phyloP scores from a whole-genome alignment of 2,329 filamentous ascomycete genomes.

The Malbranchea zuffiana region DNA sequence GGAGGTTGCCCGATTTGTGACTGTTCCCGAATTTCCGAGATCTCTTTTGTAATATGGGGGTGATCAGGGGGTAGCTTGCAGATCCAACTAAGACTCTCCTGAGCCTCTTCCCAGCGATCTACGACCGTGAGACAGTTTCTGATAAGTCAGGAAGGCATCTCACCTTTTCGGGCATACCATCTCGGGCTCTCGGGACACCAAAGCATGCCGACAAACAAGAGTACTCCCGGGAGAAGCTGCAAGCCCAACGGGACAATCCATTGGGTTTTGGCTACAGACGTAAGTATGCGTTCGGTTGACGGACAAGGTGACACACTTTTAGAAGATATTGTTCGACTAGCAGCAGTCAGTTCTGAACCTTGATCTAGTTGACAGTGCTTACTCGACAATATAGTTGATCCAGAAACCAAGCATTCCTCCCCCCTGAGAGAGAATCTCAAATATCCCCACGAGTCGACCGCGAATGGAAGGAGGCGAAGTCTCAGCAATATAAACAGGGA shows the following conservation, averaged over 20 bases:
- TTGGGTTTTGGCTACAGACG: constrained; percentile 44
- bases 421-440: constrained; percentile 47
- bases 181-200: constrained; percentile 56
- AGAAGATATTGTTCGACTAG: neutral
- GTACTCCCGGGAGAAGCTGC: constrained; percentile 31
- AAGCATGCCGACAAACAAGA: constrained; percentile 44
- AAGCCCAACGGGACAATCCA: constrained; percentile 36
- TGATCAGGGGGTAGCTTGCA: constrained; percentile 32
- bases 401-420: constrained; percentile 42
- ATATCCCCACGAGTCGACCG: constrained; percentile 48
- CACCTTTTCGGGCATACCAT: constrained; percentile 36
- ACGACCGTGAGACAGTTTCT: neutral
- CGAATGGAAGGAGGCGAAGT: constrained; percentile 48
- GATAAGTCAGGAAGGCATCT: constrained; percentile 44
- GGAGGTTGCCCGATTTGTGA: neutral
- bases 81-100: constrained; percentile 41
- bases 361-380: constrained; percentile 11
- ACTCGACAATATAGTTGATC: constrained; percentile 30
- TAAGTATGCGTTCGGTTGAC: neutral
- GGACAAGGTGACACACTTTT: constrained; percentile 13
- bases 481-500: constrained; percentile 51
- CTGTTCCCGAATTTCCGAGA: constrained; percentile 47
- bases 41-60: constrained; percentile 62
- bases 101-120: constrained; percentile 56
- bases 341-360: neutral